Conservation (phyloP, 1,284 basidiomycete species). For the Phlebopus sp. region DNA sequence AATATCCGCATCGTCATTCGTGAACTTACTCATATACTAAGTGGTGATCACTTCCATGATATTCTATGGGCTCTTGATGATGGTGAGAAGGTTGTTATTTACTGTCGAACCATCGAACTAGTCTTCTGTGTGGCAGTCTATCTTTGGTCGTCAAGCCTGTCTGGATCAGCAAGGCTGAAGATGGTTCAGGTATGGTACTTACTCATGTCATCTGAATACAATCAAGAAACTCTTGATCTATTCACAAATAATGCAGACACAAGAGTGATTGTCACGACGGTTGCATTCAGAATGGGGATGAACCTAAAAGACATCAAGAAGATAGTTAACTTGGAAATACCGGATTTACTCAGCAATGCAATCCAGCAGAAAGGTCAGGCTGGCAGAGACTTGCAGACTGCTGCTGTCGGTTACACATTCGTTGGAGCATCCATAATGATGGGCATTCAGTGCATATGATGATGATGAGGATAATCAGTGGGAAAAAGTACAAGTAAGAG, state of each 20-base stretch:
- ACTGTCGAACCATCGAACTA: slow-evolving; percentile 26
- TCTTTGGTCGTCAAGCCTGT: slow-evolving; percentile 14
- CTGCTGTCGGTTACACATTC: not conserved
- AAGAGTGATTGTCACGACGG: not conserved
- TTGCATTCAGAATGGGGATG: slow-evolving; percentile 1
- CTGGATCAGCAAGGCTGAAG: not conserved
- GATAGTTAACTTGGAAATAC: not conserved
- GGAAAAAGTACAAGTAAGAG: not conserved
- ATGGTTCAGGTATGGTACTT: slow-evolving; percentile 2
- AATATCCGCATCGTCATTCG: slow-evolving; percentile 28
- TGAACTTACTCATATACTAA: slow-evolving; percentile 17
- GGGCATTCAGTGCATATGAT: too few species aligned
- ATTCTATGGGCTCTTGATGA: slow-evolving; percentile 27
- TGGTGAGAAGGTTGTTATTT: slow-evolving; percentile 25
- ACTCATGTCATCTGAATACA: slow-evolving; percentile 2
- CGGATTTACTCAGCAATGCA: not conserved
- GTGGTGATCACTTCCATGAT: slow-evolving; percentile 23
- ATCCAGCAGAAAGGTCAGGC: not conserved
- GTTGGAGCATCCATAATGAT: too few species aligned
- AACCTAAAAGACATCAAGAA: not conserved
- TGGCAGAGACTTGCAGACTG: not conserved
- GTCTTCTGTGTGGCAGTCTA: slow-evolving; percentile 21
- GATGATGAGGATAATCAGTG: not conserved
- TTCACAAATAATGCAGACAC: not conserved
- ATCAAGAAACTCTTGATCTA: not conserved